phyloP scores from a whole-genome alignment of 2,329 filamentous ascomycete species.

The Stemphylium beticola region DNA sequence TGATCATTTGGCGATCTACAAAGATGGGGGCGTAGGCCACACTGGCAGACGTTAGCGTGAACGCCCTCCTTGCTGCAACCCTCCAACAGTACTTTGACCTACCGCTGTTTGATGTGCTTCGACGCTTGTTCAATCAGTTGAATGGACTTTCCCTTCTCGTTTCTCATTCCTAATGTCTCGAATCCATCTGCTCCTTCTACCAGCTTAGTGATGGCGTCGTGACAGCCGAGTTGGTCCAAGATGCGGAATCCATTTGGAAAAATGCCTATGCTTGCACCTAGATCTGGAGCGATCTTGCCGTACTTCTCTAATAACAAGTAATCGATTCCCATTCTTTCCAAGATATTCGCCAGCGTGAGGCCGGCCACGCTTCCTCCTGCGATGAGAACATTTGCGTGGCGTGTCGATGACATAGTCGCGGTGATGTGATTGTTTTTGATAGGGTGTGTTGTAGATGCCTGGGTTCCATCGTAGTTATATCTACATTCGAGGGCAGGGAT shows the following conservation, averaged over 20 bases:
- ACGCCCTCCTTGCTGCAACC: background rate
- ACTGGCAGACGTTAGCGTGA: background rate
- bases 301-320: slow-evolving; percentile 23
- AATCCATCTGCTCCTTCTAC: background rate
- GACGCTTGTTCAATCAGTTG: too few species aligned
- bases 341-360: slow-evolving; percentile 17
- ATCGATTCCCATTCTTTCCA: slow-evolving; percentile 21
- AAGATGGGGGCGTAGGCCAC: slow-evolving; percentile 2
- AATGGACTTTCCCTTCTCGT: too few species aligned
- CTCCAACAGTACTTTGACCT: background rate
- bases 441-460: too few species aligned
- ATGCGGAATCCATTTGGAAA: slow-evolving; percentile 23
- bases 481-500: too few species aligned
- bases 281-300: slow-evolving; percentile 14
- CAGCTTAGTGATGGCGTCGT: slow-evolving; percentile 1
- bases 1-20: slow-evolving; percentile 18
- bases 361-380: slow-evolving; percentile 24
- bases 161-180: too few species aligned
- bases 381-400: background rate
- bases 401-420: too few species aligned
- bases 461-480: too few species aligned
- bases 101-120: background rate
- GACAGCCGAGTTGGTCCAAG: slow-evolving; percentile 27
- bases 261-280: slow-evolving; percentile 28
- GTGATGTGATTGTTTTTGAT: too few species aligned